Conservation (phyloP, 352 stramenopile genomes). For the Peronospora destructor region DNA sequence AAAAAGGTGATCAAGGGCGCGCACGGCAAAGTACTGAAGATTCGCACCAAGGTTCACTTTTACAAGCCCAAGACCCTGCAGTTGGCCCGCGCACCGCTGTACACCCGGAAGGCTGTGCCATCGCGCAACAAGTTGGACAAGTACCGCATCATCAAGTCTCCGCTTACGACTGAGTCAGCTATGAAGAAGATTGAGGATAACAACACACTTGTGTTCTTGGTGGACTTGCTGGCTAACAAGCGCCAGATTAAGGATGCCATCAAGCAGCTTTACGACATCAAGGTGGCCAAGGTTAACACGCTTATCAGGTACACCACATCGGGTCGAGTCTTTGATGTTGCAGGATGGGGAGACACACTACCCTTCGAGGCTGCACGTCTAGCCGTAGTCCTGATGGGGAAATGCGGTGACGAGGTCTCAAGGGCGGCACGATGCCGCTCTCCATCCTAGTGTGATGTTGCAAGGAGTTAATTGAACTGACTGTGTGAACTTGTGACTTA, state of each 20-base stretch:
- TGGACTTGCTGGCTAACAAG: conserved; percentile 99
- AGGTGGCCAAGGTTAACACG: conserved; percentile 99
- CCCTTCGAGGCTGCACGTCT: conserved; percentile 13
- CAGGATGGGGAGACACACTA: conserved; percentile 20
- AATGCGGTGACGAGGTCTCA: conserved; percentile 20
- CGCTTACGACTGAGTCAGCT: conserved; percentile 98
- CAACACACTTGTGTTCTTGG: conserved; percentile 99
- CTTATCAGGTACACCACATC: conserved; percentile 94
- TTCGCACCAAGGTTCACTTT: conserved; percentile 99
- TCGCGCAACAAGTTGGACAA: conserved; percentile 96
- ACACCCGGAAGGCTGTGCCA: conserved; percentile 89
- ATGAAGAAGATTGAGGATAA: conserved; percentile 99
- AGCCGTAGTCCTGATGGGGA: conserved; percentile 43
- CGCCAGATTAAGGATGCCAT: conserved; percentile 99
- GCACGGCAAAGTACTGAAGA: conserved; percentile 96
- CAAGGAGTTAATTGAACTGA: conserved; percentile 7
- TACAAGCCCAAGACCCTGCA: conserved; percentile 98
- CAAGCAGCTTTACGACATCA: conserved; percentile 99
- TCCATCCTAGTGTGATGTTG: conserved; percentile 7
- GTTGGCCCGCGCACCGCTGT: conserved; percentile 93
- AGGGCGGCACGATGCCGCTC: conserved; percentile 17
- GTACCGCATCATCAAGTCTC: conserved; percentile 99
- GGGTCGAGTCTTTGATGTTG: conserved; percentile 52
- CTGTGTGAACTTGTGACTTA: conserved; percentile 6
- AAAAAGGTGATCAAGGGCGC: conserved; percentile 95